Conservation (phyloP, 2,329 filamentous ascomycete species). For the Aspergillus pseudonomiae region DNA sequence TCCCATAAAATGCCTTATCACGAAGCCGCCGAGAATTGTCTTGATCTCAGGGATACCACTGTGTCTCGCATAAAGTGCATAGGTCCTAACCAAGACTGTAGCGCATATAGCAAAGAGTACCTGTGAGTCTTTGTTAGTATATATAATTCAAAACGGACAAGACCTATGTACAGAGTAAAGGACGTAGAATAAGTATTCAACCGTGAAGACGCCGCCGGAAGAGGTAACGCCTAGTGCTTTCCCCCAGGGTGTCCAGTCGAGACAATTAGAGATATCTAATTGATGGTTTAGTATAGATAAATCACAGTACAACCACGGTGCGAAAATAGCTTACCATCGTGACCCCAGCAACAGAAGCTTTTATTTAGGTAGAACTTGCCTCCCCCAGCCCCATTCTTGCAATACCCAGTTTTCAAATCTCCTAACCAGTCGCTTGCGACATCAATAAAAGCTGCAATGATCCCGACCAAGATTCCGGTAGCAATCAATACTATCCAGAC, state of each 20-base stretch:
- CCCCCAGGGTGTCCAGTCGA: conserved; percentile 87
- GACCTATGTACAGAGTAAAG: conserved; percentile 70
- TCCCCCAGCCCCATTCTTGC: conserved; percentile 73
- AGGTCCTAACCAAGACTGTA: conserved; percentile 78
- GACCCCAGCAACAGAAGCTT: conserved; percentile 90
- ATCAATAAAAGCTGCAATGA: conserved; percentile 85
- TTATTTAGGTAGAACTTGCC: conserved; percentile 90
- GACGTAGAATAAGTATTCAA: conserved; percentile 87
- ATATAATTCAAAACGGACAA: neutral
- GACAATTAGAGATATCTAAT: conserved; percentile 72
- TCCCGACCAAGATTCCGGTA: conserved; percentile 80
- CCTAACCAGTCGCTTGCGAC: conserved; percentile 91
- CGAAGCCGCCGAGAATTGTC: conserved; percentile 89
- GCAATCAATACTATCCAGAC: conserved; percentile 88
- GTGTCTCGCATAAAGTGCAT: conserved; percentile 85
- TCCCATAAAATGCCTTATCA: conserved; percentile 85
- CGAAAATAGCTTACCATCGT: conserved; percentile 59
- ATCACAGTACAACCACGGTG: neutral
- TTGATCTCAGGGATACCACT: conserved; percentile 98
- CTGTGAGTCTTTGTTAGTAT: conserved; percentile 48
- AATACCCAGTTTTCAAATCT: conserved; percentile 89
- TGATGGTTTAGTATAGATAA: conserved; percentile 18
- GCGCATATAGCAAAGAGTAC: conserved; percentile 77
- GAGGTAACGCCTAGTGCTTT: conserved; percentile 69
- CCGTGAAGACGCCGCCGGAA: conserved; percentile 71